Conservation (phyloP, 169 alveolate species). For the Cryptosporidium parvum region DNA sequence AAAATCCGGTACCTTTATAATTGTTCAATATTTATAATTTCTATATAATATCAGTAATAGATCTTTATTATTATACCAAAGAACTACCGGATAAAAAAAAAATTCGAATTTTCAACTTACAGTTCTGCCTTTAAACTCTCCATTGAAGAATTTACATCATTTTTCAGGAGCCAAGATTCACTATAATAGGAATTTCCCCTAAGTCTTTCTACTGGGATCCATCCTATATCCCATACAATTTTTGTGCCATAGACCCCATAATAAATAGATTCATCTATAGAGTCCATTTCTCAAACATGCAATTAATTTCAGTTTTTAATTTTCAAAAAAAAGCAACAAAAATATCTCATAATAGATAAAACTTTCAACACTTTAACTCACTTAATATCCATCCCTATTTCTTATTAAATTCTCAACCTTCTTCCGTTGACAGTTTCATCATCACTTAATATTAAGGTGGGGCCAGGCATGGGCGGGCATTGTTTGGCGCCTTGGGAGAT, state of each 20-base stretch:
- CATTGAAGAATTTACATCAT: constrained; percentile 53
- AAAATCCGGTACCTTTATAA: not conserved
- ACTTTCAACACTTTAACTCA: no score
- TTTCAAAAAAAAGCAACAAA: not conserved
- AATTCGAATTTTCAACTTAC: not conserved
- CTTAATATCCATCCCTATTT: not conserved
- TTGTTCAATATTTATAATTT: not conserved
- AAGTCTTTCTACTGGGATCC: constrained; percentile 48
- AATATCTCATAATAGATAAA: no score
- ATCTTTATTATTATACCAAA: not conserved
- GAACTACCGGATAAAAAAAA: not conserved
- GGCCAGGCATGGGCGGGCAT: not conserved
- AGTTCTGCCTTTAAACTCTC: constrained; percentile 30
- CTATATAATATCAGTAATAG: not conserved
- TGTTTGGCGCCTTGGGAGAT: not conserved
- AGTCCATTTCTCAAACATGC: constrained; percentile 9
- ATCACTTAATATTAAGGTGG: not conserved
- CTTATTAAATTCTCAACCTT: not conserved
- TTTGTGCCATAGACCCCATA: constrained; percentile 73
- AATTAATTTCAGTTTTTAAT: not conserved
- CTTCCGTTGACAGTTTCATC: not conserved
- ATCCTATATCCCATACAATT: constrained; percentile 65
- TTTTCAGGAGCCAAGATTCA: constrained; percentile 69
- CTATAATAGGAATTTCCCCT: constrained; percentile 59
- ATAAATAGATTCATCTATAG: constrained; percentile 56